Evolutionary conservation across 176 grass and related monocot genomes (phyloP).

Genomic region (Coix lacrymajobi): DNA sequence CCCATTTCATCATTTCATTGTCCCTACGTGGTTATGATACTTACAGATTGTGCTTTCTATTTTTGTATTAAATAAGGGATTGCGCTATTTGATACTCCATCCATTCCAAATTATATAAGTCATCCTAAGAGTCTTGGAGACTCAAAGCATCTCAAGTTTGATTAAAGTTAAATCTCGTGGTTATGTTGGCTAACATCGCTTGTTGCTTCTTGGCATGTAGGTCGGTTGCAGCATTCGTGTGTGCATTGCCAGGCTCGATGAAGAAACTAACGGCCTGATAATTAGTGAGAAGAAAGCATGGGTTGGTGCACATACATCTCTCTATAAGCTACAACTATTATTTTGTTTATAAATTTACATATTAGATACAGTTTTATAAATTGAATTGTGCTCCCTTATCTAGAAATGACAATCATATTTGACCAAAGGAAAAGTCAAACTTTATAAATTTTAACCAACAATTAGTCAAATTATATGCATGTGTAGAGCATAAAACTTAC

Average conservation of each 20-base stretch:
- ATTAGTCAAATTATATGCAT: too few species aligned
- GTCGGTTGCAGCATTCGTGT: constrained; percentile 56
- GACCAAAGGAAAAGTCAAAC: too few species aligned
- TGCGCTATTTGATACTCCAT: not conserved
- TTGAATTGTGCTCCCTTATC: not conserved
- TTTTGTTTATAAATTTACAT: not conserved
- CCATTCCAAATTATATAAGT: too few species aligned
- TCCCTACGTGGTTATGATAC: not conserved
- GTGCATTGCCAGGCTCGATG: constrained; percentile 64
- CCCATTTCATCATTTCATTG: not conserved
- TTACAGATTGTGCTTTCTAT: not conserved
- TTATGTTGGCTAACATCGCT: constrained; percentile 16
- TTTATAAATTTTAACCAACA: too few species aligned
- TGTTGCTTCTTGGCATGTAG: constrained; percentile 27
- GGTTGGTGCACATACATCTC: constrained; percentile 44
- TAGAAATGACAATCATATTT: not conserved
- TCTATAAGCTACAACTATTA: not conserved
- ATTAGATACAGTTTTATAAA: not conserved
- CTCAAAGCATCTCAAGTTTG: too few species aligned
- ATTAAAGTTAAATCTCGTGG: not conserved
- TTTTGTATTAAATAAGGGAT: not conserved
- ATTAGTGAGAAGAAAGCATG: constrained; percentile 96
- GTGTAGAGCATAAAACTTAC: too few species aligned
- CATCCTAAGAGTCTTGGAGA: too few species aligned
- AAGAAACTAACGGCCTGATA: constrained; percentile 78